These are phyloP conservation scores for Phytophthora sansomeana DNA, from an alignment of 352 stramenopile genomes.

Conservation along the genomic window DNA sequence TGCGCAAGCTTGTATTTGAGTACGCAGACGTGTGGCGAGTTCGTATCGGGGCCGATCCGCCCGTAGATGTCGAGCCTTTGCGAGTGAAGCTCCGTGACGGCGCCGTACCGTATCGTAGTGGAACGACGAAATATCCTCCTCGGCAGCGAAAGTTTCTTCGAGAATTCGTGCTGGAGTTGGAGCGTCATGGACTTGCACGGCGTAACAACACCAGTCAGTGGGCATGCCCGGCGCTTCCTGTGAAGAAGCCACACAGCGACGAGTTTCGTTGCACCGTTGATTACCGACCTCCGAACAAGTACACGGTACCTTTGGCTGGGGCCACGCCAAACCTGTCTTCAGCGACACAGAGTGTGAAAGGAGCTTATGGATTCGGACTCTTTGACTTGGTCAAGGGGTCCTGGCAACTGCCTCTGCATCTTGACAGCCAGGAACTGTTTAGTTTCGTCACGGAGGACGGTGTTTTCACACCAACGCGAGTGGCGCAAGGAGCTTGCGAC, in stretches of 20 bases:
- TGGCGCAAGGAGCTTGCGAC: background rate
- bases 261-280: background rate
- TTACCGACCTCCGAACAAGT: background rate
- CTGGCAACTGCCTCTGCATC: background rate
- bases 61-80: background rate
- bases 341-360: background rate
- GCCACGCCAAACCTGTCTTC: background rate
- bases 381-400: background rate
- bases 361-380: background rate
- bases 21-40: background rate
- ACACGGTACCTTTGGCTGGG: background rate
- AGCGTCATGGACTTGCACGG: background rate
- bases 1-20: background rate
- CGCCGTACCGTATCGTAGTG: background rate
- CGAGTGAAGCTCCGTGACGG: background rate
- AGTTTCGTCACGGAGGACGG: slow-evolving; percentile 12
- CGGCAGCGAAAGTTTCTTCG: background rate
- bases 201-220: background rate
- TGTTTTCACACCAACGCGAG: background rate
- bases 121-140: background rate
- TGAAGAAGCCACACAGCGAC: background rate
- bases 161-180: background rate
- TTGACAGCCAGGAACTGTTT: slow-evolving; percentile 1
- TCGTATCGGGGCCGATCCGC: background rate
- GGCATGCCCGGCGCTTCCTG: background rate